Base-by-base conservation (phyloP, 176 grass and related monocot genomes). In the Luzula sylvatica region DNA sequence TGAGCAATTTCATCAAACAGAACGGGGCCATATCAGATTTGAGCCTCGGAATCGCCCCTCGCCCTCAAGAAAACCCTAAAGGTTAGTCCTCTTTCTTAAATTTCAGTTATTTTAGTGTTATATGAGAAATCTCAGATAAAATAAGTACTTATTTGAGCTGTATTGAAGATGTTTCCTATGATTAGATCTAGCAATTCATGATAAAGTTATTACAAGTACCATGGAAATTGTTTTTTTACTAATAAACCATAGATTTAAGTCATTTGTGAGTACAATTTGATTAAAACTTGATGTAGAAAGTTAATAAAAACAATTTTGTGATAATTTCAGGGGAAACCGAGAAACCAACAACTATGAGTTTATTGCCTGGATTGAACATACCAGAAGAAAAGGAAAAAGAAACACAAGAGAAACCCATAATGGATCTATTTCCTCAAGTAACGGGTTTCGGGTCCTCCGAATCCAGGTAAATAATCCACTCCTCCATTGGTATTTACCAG, bases 351-450 rank as follows among this genome's bases (percentile, higher is more conserved):
- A 86, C 81, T 9, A 78, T 75, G 75, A 53, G 25, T 42, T 28
- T 80, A 49, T 15, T 83, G 30, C 87, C 59, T 3, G 82, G 44
- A n/a, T 51, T 66, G 11, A 64, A 58, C 6, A 63, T 68, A 12
- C 30, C 58, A 12, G 55, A 74, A 21, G 68, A 52, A 13, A 68
- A 58, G 46, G 66, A 82, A 19, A 25, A 60, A 66, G 45, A 70
- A 7, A 62, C 35, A 50, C 75, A 52, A 47, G 77, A 55, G 59
- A 75, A 78, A 79, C 74, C 76, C 43, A 80, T 65, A 35, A 82
- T 85, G 81, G 78, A 82, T 61, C 65, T 98, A 8, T 89, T 98
- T 79, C 85, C 92, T 16, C 92, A 98, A 78, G 66, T 71, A 40
- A 55, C 73, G 30, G 87, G 77, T 25, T 78, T 86, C 44, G 69